Percentiles rank a stretch among this genome's conserved stretches.
These are phyloP conservation scores for Mycena epipterygia DNA, from an alignment of 768 basidiomycete species.

Conservation along the genomic window DNA sequence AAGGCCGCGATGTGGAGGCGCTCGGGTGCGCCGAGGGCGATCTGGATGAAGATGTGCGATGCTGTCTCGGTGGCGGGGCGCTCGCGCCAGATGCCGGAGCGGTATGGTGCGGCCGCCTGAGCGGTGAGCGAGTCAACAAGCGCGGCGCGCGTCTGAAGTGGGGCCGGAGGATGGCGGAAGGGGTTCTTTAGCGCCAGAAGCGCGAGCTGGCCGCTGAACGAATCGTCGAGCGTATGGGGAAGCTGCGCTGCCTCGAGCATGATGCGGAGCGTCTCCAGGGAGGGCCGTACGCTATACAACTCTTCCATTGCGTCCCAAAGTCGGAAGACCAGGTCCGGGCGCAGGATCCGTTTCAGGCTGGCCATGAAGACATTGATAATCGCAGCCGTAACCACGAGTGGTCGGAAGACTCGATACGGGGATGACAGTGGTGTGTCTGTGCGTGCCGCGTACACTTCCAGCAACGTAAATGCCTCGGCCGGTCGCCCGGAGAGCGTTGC, in stretches of 20 bases:
- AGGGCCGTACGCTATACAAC: slow-evolving; percentile 71
- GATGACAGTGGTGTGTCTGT: slow-evolving; percentile 21
- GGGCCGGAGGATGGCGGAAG: slow-evolving; percentile 42
- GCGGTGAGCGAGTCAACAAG: slow-evolving; percentile 45
- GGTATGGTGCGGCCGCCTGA: slow-evolving; percentile 30
- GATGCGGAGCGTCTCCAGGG: slow-evolving; percentile 67
- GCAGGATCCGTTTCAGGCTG: slow-evolving; percentile 61
- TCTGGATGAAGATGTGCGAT: slow-evolving; percentile 24
- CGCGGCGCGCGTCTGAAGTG: slow-evolving; percentile 36
- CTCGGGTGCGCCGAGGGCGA: slow-evolving; percentile 19
- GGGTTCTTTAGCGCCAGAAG: slow-evolving; percentile 55
- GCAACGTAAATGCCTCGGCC: slow-evolving; percentile 62
- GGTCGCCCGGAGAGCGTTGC: slow-evolving; percentile 59
- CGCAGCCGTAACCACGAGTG: slow-evolving; percentile 40
- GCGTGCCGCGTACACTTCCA: slow-evolving; percentile 56
- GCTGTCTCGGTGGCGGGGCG: slow-evolving; percentile 36
- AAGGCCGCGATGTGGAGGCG: slow-evolving; percentile 44
- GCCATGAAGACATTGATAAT: slow-evolving; percentile 61
- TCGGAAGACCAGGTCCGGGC: slow-evolving; percentile 74
- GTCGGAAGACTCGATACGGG: slow-evolving; percentile 22
- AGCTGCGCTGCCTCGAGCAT: slow-evolving; percentile 73
- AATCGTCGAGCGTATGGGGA: slow-evolving; percentile 64
- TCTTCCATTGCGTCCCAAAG: slow-evolving; percentile 77
- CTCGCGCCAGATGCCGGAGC: slow-evolving; percentile 39
- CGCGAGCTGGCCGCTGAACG: slow-evolving; percentile 64